A percentile compares a stretch with the other conserved stretches of the same genome.
Evolutionary conservation across 768 basidiomycete species (phyloP).

Genomic region (Royoungia palumana): DNA sequence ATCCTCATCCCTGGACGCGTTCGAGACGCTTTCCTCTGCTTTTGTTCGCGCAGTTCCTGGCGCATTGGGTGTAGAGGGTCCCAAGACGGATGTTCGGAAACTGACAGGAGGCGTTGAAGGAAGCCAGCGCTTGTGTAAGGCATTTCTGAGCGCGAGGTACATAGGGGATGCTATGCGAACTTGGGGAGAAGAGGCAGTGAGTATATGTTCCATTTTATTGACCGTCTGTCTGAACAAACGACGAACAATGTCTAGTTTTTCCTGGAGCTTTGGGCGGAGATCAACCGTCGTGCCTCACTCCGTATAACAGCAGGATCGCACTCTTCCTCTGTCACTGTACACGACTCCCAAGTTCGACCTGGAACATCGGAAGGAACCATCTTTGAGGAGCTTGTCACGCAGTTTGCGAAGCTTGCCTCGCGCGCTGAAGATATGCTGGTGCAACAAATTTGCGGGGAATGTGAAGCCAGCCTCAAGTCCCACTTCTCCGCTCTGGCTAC

Average conservation of each 20-base stretch:
- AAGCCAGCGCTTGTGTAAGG: constrained; percentile 79
- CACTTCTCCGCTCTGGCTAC: constrained; percentile 59
- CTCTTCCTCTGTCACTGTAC: constrained; percentile 50
- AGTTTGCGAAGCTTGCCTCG: constrained; percentile 55
- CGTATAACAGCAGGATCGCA: constrained; percentile 51
- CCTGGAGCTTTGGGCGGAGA: constrained; percentile 84
- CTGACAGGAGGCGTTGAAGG: constrained; percentile 85
- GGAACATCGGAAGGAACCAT: constrained; percentile 58
- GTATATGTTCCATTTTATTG: constrained; percentile 24
- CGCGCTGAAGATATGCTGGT: constrained; percentile 90
- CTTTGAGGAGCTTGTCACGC: constrained; percentile 71
- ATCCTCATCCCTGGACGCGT: constrained; percentile 84
- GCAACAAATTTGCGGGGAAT: constrained; percentile 77
- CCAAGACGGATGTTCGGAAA: constrained; percentile 48
- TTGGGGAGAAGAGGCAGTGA: constrained; percentile 90
- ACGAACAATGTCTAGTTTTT: constrained; percentile 63
- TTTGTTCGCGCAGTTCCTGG: constrained; percentile 92
- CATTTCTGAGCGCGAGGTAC: constrained; percentile 76
- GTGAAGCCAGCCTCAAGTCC: constrained; percentile 67
- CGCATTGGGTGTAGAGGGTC: constrained; percentile 58
- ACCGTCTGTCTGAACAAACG: constrained; percentile 1
- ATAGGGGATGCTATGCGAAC: constrained; percentile 62
- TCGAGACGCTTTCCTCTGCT: constrained; percentile 85
- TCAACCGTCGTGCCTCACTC: constrained; percentile 56
- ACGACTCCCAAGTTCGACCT: constrained; percentile 14